Evolutionary conservation across 2,329 filamentous ascomycete genomes (phyloP).

Genomic region (Fonsecaea monophora): DNA sequence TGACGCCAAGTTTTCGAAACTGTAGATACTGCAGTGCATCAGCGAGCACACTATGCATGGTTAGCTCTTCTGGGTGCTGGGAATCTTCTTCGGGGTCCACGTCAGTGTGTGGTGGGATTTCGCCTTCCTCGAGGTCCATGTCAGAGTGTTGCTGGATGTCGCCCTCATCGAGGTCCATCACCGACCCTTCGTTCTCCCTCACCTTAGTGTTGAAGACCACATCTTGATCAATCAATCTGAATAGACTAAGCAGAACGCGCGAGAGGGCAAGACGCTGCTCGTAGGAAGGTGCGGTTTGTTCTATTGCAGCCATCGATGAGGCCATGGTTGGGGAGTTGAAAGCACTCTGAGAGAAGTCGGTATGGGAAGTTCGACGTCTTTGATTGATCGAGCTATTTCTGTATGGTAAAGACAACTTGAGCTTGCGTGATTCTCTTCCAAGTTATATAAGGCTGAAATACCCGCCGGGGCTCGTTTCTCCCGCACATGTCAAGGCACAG

Average conservation of each 20-base stretch:
- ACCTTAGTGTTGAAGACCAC: not conserved
- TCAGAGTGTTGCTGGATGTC: not conserved
- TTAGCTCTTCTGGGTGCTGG: not conserved
- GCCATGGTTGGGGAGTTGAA: not conserved
- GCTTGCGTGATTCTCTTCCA: not conserved
- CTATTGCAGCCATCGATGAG: not conserved
- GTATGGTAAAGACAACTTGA: not conserved
- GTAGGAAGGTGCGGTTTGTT: not conserved
- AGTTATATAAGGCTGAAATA: not conserved
- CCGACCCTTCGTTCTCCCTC: not conserved
- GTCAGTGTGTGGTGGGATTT: not conserved
- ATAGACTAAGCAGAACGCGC: not conserved
- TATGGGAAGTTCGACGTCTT: not conserved
- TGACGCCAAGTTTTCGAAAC: not conserved
- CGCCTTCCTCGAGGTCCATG: not conserved
- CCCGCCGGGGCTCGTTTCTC: not conserved
- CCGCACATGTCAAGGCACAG: not conserved
- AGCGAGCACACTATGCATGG: conserved; percentile 7
- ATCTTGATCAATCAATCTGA: not conserved
- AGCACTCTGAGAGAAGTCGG: not conserved
- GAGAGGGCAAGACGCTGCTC: not conserved
- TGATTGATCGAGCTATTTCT: not conserved
- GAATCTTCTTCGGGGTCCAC: not conserved
- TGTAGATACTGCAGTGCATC: conserved; percentile 19
- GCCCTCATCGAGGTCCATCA: not conserved